These are phyloP conservation scores for Yarrowia yakushimensis DNA, from an alignment of 805 yeast species.

Conservation along the genomic window DNA sequence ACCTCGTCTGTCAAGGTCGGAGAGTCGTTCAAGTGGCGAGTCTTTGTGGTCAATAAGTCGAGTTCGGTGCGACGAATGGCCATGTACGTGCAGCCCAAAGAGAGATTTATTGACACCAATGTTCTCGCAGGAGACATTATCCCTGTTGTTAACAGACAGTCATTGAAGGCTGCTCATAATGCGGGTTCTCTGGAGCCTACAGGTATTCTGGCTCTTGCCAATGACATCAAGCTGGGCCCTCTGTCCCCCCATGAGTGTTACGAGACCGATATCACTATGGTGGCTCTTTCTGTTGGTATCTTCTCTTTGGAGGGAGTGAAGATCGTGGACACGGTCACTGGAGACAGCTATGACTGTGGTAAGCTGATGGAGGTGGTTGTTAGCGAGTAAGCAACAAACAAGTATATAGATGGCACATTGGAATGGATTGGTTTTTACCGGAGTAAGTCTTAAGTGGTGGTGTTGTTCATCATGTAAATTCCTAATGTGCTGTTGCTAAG, in stretches of 20 bases:
- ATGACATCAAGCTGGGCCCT: conserved; percentile 62
- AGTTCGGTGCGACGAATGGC: conserved; percentile 50
- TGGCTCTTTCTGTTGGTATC: conserved; percentile 64
- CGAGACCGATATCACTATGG: conserved; percentile 57
- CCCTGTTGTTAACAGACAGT: conserved; percentile 30
- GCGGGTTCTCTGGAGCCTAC: conserved; percentile 43
- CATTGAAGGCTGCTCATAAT: conserved; percentile 40
- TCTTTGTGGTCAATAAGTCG: conserved; percentile 63
- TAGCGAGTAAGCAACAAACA: neutral
- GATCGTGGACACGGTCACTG: conserved; percentile 57
- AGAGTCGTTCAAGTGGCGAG: conserved; percentile 55
- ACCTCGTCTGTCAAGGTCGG: conserved; percentile 60
- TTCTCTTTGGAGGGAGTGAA: conserved; percentile 62
- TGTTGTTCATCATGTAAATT: too few relatives aligned
- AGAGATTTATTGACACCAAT: conserved; percentile 29
- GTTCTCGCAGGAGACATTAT: conserved; percentile 14
- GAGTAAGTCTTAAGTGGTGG: too few relatives aligned
- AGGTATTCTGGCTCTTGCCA: conserved; percentile 62
- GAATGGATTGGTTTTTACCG: neutral
- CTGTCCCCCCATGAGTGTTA: conserved; percentile 59
- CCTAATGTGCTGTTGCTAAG: too few relatives aligned
- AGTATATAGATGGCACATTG: neutral
- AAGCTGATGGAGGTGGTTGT: conserved; percentile 67
- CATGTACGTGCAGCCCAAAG: conserved; percentile 44
- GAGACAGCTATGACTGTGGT: conserved; percentile 70